These are phyloP conservation scores for Ophiostoma pallidulum DNA, from an alignment of 2,329 filamentous ascomycete genomes.

Conservation along the genomic window DNA sequence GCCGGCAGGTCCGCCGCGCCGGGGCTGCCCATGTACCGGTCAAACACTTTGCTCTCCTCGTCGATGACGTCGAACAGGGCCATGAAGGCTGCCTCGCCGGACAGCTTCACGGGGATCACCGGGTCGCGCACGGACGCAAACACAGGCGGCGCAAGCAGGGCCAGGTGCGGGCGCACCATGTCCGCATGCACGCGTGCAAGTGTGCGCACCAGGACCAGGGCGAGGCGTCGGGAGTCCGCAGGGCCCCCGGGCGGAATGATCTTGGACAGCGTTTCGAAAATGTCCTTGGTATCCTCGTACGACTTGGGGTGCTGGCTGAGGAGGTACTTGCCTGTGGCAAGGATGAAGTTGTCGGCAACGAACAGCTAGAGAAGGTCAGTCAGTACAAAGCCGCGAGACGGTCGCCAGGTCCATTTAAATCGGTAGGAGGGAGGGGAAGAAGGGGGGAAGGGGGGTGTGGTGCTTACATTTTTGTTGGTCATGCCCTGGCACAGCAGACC, in stretches of 20 bases:
- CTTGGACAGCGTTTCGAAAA: constrained; percentile 69
- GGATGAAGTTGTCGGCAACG: constrained; percentile 77
- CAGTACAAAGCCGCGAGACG: no score
- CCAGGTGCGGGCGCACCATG: constrained; percentile 70
- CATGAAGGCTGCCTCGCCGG: constrained; percentile 89
- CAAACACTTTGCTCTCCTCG: constrained; percentile 76
- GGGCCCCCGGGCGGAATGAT: constrained; percentile 70
- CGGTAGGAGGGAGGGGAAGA: no score
- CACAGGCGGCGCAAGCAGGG: constrained; percentile 68
- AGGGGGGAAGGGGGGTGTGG: constrained; percentile 23
- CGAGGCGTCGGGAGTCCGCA: constrained; percentile 73
- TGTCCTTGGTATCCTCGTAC: constrained; percentile 67
- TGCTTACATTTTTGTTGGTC: constrained; percentile 62
- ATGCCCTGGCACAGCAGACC: constrained; percentile 75
- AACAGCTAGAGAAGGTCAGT: constrained; percentile 46
- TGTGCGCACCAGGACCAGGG: constrained; percentile 81
- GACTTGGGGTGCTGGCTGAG: constrained; percentile 57
- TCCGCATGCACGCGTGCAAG: constrained; percentile 71
- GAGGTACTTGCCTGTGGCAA: constrained; percentile 86
- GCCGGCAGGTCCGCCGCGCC: constrained; percentile 55
- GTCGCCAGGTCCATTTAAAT: no score
- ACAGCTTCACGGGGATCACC: constrained; percentile 90
- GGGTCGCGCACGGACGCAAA: constrained; percentile 85
- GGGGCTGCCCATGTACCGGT: constrained; percentile 72
- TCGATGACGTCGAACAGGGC: constrained; percentile 85